A percentile compares a stretch with the other conserved stretches of the same genome.
These are phyloP conservation scores for Coix lacrymajobi DNA, from an alignment of 176 grass and related monocot genomes.

Conservation along the genomic window DNA sequence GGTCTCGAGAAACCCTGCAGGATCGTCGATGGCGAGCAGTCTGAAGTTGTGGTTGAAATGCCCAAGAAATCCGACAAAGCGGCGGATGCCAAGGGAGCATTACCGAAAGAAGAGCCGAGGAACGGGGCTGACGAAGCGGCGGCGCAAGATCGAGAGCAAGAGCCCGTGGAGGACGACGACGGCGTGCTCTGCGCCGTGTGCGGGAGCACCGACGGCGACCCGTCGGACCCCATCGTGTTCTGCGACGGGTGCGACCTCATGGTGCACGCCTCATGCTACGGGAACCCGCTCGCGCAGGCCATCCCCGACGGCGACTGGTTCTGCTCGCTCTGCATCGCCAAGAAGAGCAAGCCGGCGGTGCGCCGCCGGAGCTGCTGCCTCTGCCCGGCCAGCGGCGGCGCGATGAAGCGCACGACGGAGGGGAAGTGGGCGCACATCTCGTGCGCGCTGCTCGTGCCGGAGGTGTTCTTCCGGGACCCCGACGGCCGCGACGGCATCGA, in stretches of 20 bases:
- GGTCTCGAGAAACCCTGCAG: background rate
- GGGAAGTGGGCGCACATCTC: slow-evolving; percentile 74
- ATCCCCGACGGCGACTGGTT: slow-evolving; percentile 96
- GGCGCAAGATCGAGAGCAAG: background rate
- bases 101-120: background rate
- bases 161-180: slow-evolving; percentile 43
- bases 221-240: slow-evolving; percentile 90
- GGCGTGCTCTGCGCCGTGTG: slow-evolving; percentile 73
- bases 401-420: slow-evolving; percentile 69
- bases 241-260: slow-evolving; percentile 94
- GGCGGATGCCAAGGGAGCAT: background rate
- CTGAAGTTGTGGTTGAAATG: background rate
- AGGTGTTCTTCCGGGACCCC: slow-evolving; percentile 87
- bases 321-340: slow-evolving; percentile 48
- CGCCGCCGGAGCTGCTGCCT: slow-evolving; percentile 43
- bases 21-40: background rate
- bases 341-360: slow-evolving; percentile 19
- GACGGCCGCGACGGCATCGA: slow-evolving; percentile 75
- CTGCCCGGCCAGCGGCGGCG: slow-evolving; percentile 60
- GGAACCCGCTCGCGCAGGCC: slow-evolving; percentile 51
- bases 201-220: slow-evolving; percentile 80
- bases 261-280: slow-evolving; percentile 89
- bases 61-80: background rate
- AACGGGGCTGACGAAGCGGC: background rate
- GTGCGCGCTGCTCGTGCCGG: slow-evolving; percentile 80